Evolutionary conservation across 2,329 filamentous ascomycete genomes (phyloP), one percentile per base, ranked within the genome.

Genomic region (Aureobasidium pullulans): DNA sequence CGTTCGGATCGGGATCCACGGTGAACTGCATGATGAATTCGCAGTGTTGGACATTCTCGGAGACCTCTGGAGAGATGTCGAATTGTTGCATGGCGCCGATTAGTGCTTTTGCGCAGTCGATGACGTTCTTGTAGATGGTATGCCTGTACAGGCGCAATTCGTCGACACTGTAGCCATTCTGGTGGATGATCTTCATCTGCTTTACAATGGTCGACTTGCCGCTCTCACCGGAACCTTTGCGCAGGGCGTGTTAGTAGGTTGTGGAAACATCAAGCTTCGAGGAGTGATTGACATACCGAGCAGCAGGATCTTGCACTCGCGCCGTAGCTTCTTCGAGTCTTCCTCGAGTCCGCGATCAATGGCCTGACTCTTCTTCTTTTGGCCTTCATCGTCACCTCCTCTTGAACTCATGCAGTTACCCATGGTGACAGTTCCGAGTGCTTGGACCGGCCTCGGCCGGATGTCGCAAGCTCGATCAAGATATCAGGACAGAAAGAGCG

Each of bases 101-200:
- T 63, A 99, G 84, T 53, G 92, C 88, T 72, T 96, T 97, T 66
- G 91, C 90, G 79, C 94, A 99, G 76, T 99, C 94, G 66, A 97
- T 84, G 62, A 99, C 81, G 73, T 99, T 99, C 77, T 99, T 99
- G 80, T 96, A 99, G 62, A 99, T 91, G 36, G 94, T 97, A 63
- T 96, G 84, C 61, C 94, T 88, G 78, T 97, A 97, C 72, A 96
- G 87, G 69, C 88, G 88, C 52, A 97, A 81, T 75, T 99, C 94
- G 68, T 97, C 93, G 66, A 90, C 85, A 10, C 90, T 92, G 76
- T 99, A 99, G 62, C 94, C 94, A 76, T 96, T 96, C 69, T 97
- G 88, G 71, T 99, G 94, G 70, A 99, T 97, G 68, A 99, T 99
- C 77, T 97, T 99, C 94, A 99, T 99, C 81, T 99, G 94, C 76